These are phyloP conservation scores for Phyllosticta ampelicida DNA, from an alignment of 2,329 filamentous ascomycete genomes.

Conservation along the genomic window DNA sequence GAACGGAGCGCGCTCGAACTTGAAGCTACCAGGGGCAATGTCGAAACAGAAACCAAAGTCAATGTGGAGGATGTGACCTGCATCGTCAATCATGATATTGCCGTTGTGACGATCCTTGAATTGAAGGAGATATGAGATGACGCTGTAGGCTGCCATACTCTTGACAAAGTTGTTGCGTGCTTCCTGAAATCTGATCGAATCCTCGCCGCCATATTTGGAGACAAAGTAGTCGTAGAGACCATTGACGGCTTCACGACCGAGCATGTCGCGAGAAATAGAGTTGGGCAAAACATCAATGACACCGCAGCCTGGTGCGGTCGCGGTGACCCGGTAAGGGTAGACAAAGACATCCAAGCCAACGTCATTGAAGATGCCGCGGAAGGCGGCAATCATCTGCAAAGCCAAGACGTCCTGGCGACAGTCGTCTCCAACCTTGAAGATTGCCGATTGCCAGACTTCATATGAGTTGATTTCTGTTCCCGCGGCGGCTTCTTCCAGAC, in stretches of 20 bases:
- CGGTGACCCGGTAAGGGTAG: slow-evolving; percentile 93
- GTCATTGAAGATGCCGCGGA: slow-evolving; percentile 91
- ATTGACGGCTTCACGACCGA: slow-evolving; percentile 94
- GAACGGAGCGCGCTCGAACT: slow-evolving; percentile 96
- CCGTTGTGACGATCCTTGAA: slow-evolving; percentile 99
- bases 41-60: slow-evolving; percentile 99
- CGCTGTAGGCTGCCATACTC: slow-evolving; percentile 95
- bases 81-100: slow-evolving; percentile 99
- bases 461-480: slow-evolving; percentile 48
- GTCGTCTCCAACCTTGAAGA: slow-evolving; percentile 99
- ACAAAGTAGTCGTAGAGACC: slow-evolving; percentile 98
- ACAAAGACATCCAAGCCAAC: slow-evolving; percentile 95
- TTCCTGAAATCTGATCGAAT: slow-evolving; percentile 88
- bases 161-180: slow-evolving; percentile 97
- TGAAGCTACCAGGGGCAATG: slow-evolving; percentile 91
- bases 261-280: slow-evolving; percentile 96
- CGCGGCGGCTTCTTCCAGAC: slow-evolving; percentile 29
- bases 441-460: slow-evolving; percentile 98
- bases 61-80: slow-evolving; percentile 94
- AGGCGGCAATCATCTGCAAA: slow-evolving; percentile 94
- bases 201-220: slow-evolving; percentile 92
- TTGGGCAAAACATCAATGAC: slow-evolving; percentile 97
- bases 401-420: slow-evolving; percentile 95
- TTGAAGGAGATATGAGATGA: slow-evolving; percentile 92
- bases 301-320: slow-evolving; percentile 91